Percentiles rank a stretch among this genome's conserved stretches.
Conservation (phyloP, 1,284 basidiomycete genomes). For the Sanghuangporus sanghuang region DNA sequence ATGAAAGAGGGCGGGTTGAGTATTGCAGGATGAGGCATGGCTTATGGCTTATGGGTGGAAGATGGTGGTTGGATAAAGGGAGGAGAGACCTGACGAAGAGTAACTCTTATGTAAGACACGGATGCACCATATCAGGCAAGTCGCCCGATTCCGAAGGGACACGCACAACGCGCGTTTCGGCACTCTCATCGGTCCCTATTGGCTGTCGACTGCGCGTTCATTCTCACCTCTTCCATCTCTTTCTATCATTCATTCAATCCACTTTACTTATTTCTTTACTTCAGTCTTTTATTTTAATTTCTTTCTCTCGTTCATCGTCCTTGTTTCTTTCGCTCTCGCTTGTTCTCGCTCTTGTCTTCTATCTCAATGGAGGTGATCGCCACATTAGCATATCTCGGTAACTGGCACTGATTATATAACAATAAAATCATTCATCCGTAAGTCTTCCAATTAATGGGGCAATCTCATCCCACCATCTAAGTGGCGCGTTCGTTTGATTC, state of each 20-base stretch:
- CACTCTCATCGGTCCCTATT: background rate
- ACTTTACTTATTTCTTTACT: background rate
- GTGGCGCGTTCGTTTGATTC: no score
- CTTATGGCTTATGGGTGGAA: background rate
- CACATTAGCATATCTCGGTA: background rate
- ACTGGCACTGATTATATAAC: no score
- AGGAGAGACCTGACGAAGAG: background rate
- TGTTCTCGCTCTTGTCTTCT: background rate
- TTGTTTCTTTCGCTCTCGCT: background rate
- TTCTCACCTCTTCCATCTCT: background rate
- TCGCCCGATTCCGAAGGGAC: background rate
- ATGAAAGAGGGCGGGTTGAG: constrained; percentile 12
- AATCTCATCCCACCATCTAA: no score
- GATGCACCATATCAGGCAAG: background rate
- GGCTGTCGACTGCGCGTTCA: background rate
- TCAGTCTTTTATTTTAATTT: background rate
- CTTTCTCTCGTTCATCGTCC: background rate
- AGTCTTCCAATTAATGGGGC: no score
- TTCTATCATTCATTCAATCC: constrained; percentile 1
- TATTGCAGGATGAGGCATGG: constrained; percentile 16
- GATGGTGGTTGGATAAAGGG: constrained; percentile 6
- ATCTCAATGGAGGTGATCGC: background rate
- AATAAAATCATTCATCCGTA: no score
- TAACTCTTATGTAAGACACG: background rate
- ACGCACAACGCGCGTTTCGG: constrained; percentile 5